These are phyloP conservation scores for Aphanomyces euteiches DNA, from an alignment of 352 stramenopile genomes.

Conservation along the genomic window DNA sequence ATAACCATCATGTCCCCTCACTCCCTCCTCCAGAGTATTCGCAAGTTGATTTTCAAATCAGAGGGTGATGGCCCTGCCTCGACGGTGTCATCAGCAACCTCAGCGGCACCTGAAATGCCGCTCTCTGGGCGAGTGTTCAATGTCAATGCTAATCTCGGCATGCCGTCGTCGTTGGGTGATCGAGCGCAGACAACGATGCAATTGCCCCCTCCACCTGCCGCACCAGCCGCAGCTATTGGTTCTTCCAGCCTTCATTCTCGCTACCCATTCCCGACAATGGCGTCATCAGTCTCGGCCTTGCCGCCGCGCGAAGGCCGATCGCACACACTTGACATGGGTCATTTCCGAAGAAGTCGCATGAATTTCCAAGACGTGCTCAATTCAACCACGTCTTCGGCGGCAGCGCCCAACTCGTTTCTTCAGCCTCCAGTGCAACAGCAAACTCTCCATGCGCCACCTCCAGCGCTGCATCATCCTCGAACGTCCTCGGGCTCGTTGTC, in stretches of 20 bases:
- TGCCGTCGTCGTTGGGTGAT: slow-evolving; percentile 13
- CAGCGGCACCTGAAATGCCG: neutral
- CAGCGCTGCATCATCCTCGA: too few species aligned
- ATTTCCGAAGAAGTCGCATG: slow-evolving; percentile 80
- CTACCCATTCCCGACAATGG: slow-evolving; percentile 38
- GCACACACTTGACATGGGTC: slow-evolving; percentile 80
- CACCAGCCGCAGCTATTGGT: slow-evolving; percentile 52
- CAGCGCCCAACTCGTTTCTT: too few species aligned
- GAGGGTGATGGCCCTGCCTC: slow-evolving; percentile 27
- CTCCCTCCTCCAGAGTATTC: slow-evolving; percentile 17
- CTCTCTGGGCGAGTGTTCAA: slow-evolving; percentile 20
- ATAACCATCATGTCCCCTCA: too few species aligned
- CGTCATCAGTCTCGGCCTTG: slow-evolving; percentile 39
- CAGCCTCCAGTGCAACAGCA: too few species aligned
- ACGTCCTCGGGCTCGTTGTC: too few species aligned
- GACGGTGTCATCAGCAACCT: neutral
- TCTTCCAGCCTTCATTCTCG: slow-evolving; percentile 34
- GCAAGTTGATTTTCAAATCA: slow-evolving; percentile 26
- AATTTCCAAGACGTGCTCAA: slow-evolving; percentile 83
- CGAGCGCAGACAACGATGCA: neutral
- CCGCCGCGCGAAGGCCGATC: slow-evolving; percentile 74
- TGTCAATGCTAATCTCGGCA: slow-evolving; percentile 14
- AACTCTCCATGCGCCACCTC: too few species aligned
- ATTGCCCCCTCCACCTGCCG: neutral
- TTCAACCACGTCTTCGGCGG: neutral